Conservation (phyloP, 495 filamentous ascomycete genomes). For the Friedmanniomyces simplex region DNA sequence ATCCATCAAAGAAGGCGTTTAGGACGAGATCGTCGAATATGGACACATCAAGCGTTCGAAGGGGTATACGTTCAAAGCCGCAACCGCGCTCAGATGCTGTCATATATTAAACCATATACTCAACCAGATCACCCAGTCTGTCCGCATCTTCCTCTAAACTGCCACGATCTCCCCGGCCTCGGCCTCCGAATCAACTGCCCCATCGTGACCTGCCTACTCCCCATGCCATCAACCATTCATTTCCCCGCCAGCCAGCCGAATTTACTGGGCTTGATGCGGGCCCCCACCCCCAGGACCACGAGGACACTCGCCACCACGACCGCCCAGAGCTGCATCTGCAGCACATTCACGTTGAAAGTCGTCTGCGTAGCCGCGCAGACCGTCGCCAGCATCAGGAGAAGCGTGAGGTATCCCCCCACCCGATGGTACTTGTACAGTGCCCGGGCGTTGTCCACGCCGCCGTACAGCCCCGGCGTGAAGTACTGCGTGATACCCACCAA, state of each 20-base stretch:
- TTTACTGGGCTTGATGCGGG: slow-evolving; percentile 76
- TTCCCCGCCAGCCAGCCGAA: slow-evolving; percentile 44
- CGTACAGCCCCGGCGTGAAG: slow-evolving; percentile 59
- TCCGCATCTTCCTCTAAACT: too few relatives aligned
- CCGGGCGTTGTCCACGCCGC: slow-evolving; percentile 70
- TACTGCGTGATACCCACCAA: slow-evolving; percentile 70
- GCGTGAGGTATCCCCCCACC: slow-evolving; percentile 60
- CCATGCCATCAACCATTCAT: slow-evolving; percentile 1
- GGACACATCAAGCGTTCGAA: neutral
- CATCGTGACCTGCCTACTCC: neutral
- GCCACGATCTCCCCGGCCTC: neutral
- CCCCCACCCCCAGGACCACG: slow-evolving; percentile 55
- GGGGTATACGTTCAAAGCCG: neutral
- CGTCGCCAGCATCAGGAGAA: slow-evolving; percentile 61
- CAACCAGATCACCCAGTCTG: neutral
- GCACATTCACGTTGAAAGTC: slow-evolving; percentile 46
- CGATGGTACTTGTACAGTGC: slow-evolving; percentile 83
- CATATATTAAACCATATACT: too few relatives aligned
- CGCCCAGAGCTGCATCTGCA: slow-evolving; percentile 65
- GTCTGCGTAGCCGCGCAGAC: slow-evolving; percentile 68
- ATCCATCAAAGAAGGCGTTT: too few relatives aligned
- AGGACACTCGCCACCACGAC: slow-evolving; percentile 51
- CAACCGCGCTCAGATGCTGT: neutral
- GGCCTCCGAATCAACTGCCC: neutral
- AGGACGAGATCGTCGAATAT: too few relatives aligned